Percentiles rank a stretch among this genome's conserved stretches.
Evolutionary conservation across 768 basidiomycete species (phyloP).

Genomic region (Dendrothele bispora): DNA sequence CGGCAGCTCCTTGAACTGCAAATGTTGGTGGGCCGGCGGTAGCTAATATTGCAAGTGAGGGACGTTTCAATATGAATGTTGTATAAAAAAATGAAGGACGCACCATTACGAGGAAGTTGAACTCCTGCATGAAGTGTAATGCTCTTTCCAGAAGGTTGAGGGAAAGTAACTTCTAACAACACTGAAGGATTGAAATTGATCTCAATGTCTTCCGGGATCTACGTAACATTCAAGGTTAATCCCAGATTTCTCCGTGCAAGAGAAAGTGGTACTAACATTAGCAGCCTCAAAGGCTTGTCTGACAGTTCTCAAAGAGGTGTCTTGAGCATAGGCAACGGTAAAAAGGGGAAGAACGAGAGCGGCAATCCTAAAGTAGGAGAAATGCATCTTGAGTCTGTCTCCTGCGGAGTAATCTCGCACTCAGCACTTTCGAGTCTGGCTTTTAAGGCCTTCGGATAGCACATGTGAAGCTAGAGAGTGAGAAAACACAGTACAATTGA

Average conservation of each 20-base stretch:
- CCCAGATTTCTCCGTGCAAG: no score
- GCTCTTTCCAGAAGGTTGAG: conserved; percentile 16
- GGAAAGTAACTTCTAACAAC: conserved; percentile 22
- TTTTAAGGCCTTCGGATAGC: no score
- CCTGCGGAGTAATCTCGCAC: no score
- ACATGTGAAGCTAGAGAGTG: no score
- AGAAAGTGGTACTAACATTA: neutral
- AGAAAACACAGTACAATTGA: no score
- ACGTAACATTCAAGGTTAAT: neutral
- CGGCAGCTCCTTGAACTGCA: conserved; percentile 18
- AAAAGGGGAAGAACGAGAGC: no score
- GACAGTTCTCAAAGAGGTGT: neutral
- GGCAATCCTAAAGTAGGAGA: no score
- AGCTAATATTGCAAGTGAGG: conserved; percentile 18
- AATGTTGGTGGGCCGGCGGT: conserved; percentile 38
- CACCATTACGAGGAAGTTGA: conserved; percentile 11
- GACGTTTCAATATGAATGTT: neutral
- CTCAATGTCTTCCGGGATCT: conserved; percentile 22
- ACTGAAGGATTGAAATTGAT: conserved; percentile 23
- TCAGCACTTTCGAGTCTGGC: no score
- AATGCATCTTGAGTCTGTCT: no score
- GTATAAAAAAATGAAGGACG: neutral
- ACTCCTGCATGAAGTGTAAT: conserved; percentile 25
- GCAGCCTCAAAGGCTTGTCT: conserved; percentile 1
- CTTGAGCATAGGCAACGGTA: no score